Evolutionary conservation across 2,329 filamentous ascomycete genomes (phyloP).

Genomic region (Cephalotrichum gorgonifer): DNA sequence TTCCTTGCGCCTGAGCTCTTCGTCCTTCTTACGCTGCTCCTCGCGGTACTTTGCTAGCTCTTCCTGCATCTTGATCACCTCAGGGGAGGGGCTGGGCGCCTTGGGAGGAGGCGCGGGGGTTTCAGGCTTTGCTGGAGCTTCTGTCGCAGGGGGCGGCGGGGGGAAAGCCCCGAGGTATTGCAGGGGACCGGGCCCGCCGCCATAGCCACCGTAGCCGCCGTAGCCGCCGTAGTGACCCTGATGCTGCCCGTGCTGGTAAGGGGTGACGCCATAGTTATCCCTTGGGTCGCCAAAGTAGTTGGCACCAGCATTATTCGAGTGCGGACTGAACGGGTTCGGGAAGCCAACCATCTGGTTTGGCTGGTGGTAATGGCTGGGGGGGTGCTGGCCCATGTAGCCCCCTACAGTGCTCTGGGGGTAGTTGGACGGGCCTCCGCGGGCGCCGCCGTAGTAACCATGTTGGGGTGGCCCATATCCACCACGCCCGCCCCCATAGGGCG

Average conservation of each 20-base stretch:
- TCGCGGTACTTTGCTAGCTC: slow-evolving; percentile 42
- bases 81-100: slow-evolving; percentile 28
- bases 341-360: not conserved
- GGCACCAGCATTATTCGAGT: slow-evolving; percentile 4
- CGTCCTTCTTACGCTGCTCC: slow-evolving; percentile 33
- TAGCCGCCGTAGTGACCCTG: not conserved
- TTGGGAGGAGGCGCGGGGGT: slow-evolving; percentile 29
- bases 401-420: slow-evolving; percentile 39
- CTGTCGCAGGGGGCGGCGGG: slow-evolving; percentile 31
- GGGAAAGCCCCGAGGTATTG: slow-evolving; percentile 27
- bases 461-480: slow-evolving; percentile 4
- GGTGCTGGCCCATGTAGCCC: slow-evolving; percentile 28
- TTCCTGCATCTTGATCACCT: slow-evolving; percentile 51
- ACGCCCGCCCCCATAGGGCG: slow-evolving; percentile 27
- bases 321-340: slow-evolving; percentile 6
- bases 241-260: slow-evolving; percentile 2
- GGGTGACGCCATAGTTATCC: slow-evolving; percentile 7
- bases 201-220: slow-evolving; percentile 13
- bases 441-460: slow-evolving; percentile 17
- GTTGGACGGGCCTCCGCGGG: slow-evolving; percentile 17
- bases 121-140: slow-evolving; percentile 16
- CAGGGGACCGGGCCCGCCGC: slow-evolving; percentile 21
- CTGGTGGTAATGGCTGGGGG: slow-evolving; percentile 25
- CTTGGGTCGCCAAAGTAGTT: slow-evolving; percentile 6
- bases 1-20: slow-evolving; percentile 31